Conservation (phyloP, 345 rosid genomes). For the Diplotaxis tenuifolia region DNA sequence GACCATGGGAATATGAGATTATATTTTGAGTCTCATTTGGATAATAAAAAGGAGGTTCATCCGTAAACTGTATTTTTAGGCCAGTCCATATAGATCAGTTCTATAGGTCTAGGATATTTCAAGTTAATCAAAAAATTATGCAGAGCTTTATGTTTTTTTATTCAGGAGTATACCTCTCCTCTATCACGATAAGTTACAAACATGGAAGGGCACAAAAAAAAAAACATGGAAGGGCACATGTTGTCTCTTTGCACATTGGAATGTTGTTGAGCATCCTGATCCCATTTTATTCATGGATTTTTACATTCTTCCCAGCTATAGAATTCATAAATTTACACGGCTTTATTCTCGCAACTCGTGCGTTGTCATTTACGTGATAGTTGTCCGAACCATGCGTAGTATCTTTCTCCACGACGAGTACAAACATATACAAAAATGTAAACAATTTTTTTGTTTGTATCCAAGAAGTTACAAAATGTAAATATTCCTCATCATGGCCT, state of each 20-base stretch:
- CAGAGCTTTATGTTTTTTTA: constrained; percentile 8
- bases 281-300: not conserved
- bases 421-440: constrained; percentile 18
- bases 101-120: too few species aligned
- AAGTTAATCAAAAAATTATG: too few species aligned
- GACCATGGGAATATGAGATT: too few species aligned
- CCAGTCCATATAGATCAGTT: too few species aligned
- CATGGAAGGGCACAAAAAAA: too few species aligned
- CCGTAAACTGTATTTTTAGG: too few species aligned
- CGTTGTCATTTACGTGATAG: not conserved
- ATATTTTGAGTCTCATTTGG: too few species aligned
- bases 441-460: not conserved
- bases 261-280: constrained; percentile 27
- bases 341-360: not conserved
- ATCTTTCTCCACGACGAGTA: constrained; percentile 19
- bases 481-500: not conserved
- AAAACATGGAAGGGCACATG: too few species aligned
- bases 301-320: not conserved
- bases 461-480: constrained; percentile 9
- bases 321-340: not conserved
- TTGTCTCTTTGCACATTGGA: constrained; percentile 33
- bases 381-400: constrained; percentile 28
- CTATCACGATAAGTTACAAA: constrained; percentile 3
- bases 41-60: too few species aligned
- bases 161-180: not conserved